Percentiles rank a stretch among this genome's conserved stretches.
These are phyloP conservation scores for Schwanniomyces vanrijiae DNA, from an alignment of 805 yeast genomes.

Conservation along the genomic window DNA sequence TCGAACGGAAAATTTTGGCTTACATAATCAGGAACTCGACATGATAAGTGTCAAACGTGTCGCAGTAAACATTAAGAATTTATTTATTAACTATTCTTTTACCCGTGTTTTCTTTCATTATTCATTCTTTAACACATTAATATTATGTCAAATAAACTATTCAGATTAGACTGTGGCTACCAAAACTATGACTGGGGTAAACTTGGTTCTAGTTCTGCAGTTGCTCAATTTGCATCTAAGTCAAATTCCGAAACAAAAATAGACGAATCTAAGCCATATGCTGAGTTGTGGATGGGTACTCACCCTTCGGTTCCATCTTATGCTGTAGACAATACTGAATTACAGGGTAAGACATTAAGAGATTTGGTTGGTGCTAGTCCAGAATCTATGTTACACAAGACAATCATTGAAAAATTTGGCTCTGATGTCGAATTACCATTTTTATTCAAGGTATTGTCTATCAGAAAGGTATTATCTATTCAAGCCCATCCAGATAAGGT, in stretches of 20 bases:
- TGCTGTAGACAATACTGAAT: constrained; percentile 39
- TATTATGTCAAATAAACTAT: constrained; percentile 26
- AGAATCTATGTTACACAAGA: constrained; percentile 53
- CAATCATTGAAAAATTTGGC: constrained; percentile 65
- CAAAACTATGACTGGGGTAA: constrained; percentile 91
- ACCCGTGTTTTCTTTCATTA: neutral
- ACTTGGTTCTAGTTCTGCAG: constrained; percentile 80
- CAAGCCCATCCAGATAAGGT: constrained; percentile 98
- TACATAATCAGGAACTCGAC: neutral
- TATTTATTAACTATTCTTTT: neutral
- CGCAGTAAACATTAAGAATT: neutral
- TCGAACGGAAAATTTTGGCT: neutral
- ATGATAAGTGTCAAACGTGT: neutral
- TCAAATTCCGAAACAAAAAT: constrained; percentile 62
- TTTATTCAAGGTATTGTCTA: constrained; percentile 89
- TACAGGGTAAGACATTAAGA: constrained; percentile 57
- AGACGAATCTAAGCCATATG: constrained; percentile 82
- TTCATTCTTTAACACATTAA: neutral
- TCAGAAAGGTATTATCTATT: constrained; percentile 87
- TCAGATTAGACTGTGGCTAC: constrained; percentile 53
- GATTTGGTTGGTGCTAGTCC: constrained; percentile 66
- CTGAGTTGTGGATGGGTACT: constrained; percentile 99
- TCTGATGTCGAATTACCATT: constrained; percentile 77
- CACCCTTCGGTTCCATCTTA: constrained; percentile 88
- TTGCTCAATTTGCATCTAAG: constrained; percentile 79